Base-by-base conservation (phyloP, 306 rosid species). In the Lagenaria siceraria region DNA sequence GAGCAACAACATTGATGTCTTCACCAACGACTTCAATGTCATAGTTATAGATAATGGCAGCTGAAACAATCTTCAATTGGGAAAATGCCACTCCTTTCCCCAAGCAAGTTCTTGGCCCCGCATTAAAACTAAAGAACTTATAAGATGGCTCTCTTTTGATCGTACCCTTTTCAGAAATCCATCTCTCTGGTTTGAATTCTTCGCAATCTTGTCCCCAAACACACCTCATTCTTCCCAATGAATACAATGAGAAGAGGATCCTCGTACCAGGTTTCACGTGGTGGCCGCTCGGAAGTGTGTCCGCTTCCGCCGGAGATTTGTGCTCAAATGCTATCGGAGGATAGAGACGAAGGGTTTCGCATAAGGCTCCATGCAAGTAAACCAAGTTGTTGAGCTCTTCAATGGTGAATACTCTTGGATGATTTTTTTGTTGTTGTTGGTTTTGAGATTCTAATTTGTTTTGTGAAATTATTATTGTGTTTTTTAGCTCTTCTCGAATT, bases 151-250 rank as follows among this genome's bases (percentile, higher is more conserved):
- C 83, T 29, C 83, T 42, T 35, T 81, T 68, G 7, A 79, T 48
- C 0, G 74, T 48, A 21, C 88, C 90, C 54, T 36, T 40, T 6
- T 83, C 70, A 0, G 87, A 80, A 1, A 90, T 85, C 95, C 90
- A 90, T 24, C 95, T 83, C 81, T 88, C 92, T 13, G 96, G 92
- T 79, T 85, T 90, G 66, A 88, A 88, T 31, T 90, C 96, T 27
- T 65, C 15, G 51, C 83, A 83, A 72, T 90, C 92, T 42, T 79
- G 4, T 7, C 90, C 95, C 92, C 92, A 88, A 29, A 84, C 74
- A 2, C 61, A 74, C 76, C 82, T 86, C 80, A 56, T 49, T 64
- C 96, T 87, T 11, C 96, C 96, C 85, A 87, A 82, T 40, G 90
- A 18, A 60, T 88, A 90, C 10, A 81, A 24, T 2, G 77, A 76